Base-by-base conservation (phyloP, 2,329 filamentous ascomycete genomes). In the Pseudomassariella vexata region DNA sequence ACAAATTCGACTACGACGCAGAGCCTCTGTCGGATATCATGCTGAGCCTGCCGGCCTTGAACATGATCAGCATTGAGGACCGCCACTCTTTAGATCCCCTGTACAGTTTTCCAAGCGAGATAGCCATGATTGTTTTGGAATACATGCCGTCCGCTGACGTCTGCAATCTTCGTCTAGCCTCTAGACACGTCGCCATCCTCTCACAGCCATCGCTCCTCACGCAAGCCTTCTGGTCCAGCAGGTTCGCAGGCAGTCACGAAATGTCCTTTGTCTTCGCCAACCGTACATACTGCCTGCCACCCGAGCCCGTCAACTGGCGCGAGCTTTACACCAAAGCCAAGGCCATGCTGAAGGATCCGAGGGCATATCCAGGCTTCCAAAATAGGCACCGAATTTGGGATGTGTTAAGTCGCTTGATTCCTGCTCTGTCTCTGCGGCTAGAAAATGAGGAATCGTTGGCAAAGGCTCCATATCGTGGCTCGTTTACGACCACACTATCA, bases 241-340 rank as follows among this genome's bases (percentile, higher is more conserved):
- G 46, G n/a, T 49, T 47, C 27, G 25, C 25, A 5, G 12, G 17
- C 2, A 36, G 39, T 8, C 30, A 28, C 20, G 44, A 47, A 30
- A 43, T 47, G 38, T 42, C 29, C 1, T 49, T 47, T 18, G 42
- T 39, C 8, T 48, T 47, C 24, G 42, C 42, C 20, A 36, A 35
- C 5, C 21, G 37, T 14, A 35, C 26, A 5, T 27, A 29, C 21
- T 32, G 24, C 14, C 25, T 33, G 4, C 41, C 44, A 12, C 11
- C 31, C 17, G 33, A 34, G 12, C 39, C 37, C 9, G 28, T 26
- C 16, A 31, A 46, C 16, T 48, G 44, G 46, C 42, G 44, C 12
- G 20, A 33, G 14, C 16, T 47, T 3, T 47, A 48, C 25, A 20
- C 41, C 15, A 37, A 35, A 19, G 35, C 34, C 15, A 39, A 33